A percentile compares a stretch with the other conserved stretches of the same genome.
phyloP scores from a whole-genome alignment of 345 rosid genomes.

The Citrus sinensis region DNA sequence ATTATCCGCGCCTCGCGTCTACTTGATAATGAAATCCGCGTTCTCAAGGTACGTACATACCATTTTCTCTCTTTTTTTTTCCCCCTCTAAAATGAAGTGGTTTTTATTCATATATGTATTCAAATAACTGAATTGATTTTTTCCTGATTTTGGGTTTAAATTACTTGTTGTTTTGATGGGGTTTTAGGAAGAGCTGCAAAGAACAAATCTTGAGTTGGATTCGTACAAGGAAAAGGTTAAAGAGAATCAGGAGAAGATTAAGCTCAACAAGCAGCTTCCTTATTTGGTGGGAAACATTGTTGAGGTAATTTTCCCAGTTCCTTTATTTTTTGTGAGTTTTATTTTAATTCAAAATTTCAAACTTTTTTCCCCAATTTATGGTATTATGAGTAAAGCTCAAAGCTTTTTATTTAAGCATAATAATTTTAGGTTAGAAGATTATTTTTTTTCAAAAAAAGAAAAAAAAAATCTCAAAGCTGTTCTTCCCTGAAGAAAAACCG shows the following conservation, averaged over 20 bases:
- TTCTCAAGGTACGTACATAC: conserved; percentile 53
- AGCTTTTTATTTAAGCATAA: neutral
- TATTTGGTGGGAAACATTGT: conserved; percentile 98
- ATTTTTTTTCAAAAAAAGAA: no score
- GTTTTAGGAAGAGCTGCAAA: conserved; percentile 77
- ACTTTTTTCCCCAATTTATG: neutral
- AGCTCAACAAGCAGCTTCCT: conserved; percentile 97
- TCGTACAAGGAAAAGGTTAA: conserved; percentile 91
- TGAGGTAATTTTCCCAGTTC: conserved; percentile 47
- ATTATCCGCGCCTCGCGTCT: conserved; percentile 82
- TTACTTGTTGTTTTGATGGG: neutral
- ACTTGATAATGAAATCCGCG: conserved; percentile 88
- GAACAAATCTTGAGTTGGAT: conserved; percentile 83
- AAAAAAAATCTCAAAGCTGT: neutral
- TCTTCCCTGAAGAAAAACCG: neutral
- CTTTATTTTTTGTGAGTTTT: no score
- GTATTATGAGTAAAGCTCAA: neutral
- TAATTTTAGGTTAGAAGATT: neutral
- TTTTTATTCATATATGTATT: no score
- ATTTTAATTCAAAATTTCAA: neutral
- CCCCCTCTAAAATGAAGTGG: neutral
- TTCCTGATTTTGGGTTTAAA: neutral
- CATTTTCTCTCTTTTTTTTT: neutral
- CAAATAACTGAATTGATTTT: no score
- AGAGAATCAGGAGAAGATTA: conserved; percentile 98